These are phyloP conservation scores for Tetragonia tetragonoides DNA, from an alignment of 148 eudicot species.

Conservation along the genomic window DNA sequence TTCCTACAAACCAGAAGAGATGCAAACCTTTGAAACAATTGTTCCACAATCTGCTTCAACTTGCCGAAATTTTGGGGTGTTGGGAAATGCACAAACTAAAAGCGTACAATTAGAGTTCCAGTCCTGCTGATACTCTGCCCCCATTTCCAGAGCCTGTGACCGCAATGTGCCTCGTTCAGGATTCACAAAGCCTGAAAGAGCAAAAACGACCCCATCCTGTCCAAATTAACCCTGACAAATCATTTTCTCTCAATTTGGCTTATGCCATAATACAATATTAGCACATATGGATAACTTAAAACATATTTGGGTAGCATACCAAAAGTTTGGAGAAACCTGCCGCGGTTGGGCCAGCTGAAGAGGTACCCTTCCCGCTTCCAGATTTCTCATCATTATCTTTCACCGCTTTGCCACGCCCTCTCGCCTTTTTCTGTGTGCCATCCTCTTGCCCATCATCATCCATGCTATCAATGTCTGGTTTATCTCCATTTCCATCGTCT, in stretches of 20 bases:
- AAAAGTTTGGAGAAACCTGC: constrained; percentile 56
- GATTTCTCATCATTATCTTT: constrained; percentile 23
- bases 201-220: constrained; percentile 95
- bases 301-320: constrained; percentile 35
- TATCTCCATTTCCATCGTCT: constrained; percentile 35
- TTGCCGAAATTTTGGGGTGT: constrained; percentile 91
- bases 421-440: constrained; percentile 24
- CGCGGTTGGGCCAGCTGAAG: constrained; percentile 35
- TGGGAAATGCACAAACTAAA: constrained; percentile 81
- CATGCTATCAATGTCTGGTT: constrained; percentile 26
- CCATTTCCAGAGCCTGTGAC: constrained; percentile 92
- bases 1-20: neutral
- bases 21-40: constrained; percentile 70
- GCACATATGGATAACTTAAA: neutral
- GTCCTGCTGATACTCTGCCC: constrained; percentile 82
- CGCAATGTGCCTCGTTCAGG: constrained; percentile 84
- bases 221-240: constrained; percentile 23
- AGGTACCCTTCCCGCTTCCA: constrained; percentile 22
- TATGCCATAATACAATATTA: neutral
- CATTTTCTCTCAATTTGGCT: constrained; percentile 9
- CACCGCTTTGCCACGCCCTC: constrained; percentile 30
- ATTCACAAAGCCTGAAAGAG: constrained; percentile 88
- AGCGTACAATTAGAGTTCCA: constrained; percentile 91
- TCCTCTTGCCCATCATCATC: constrained; percentile 27
- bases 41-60: constrained; percentile 86